Evolutionary conservation across 169 alveolate genomes (phyloP), one percentile per base, ranked within the genome.

Genomic region (Eimeria praecox): DNA sequence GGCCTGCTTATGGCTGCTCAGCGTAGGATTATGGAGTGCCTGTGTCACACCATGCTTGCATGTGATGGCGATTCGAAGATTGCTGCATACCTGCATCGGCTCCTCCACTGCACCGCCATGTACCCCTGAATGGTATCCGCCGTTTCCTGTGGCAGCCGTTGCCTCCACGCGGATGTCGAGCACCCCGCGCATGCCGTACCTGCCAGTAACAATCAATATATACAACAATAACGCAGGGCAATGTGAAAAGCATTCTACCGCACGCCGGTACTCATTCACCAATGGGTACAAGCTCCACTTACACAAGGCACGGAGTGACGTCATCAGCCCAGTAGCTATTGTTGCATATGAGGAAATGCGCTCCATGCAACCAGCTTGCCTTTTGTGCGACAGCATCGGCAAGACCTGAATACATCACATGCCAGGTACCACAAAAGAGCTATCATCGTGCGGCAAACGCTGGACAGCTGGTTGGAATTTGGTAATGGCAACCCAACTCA

Each of bases 111-210:
- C 95, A n/a, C 97, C 97, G 35, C 97, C 97, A 27, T 95, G 97
- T 52, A 95, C 88, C 44, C 97, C 97, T 4, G 94, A 87, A 75
- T 95, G 97, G 49, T 73, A 64, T 54, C 95, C 95, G 78, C 83
- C 66, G 49, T 44, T 64, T 44, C 88, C 94, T 20, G 85, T 30
- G 42, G 95, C 96, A 12, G 82, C 64, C 20, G 95, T 80, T 14
- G 49, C 87, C 66, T 95, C 96, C 78, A 95, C 82, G 64, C 93
- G 90, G 46, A 62, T 73, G 56, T 95, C 97, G 46, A 95, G 80
- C 83, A 90, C 94, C 62, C 97, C 97, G 42, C 97, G 95, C 97
- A 95, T 95, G 73, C 97, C 97, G 59, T 95, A 95, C 22, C 96
- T 95, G 92, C 59, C 30, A 64, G 18, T 3, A 35, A 35, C 18